Percentiles rank a stretch among this genome's conserved stretches.
Evolutionary conservation across 768 basidiomycete species (phyloP).

Genomic region (Leccinum rimulosum): DNA sequence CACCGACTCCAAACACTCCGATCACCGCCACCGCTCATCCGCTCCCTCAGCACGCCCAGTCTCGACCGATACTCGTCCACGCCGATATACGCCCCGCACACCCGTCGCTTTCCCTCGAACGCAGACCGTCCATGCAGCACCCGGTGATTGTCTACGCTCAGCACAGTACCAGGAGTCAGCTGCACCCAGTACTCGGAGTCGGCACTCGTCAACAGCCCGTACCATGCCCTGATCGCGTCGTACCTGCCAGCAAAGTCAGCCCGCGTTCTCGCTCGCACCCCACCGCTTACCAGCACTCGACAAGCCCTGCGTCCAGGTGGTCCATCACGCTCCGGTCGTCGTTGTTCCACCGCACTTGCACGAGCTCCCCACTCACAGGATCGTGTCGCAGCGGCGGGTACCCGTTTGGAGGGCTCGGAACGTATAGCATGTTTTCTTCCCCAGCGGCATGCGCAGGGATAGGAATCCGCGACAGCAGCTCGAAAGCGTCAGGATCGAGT

Average conservation of each 20-base stretch:
- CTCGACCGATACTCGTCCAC: slow-evolving; percentile 87
- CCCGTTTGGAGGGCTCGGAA: slow-evolving; percentile 52
- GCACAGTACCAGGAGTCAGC: slow-evolving; percentile 80
- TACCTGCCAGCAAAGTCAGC: slow-evolving; percentile 48
- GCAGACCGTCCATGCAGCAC: slow-evolving; percentile 93
- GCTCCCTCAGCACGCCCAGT: slow-evolving; percentile 63
- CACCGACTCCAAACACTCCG: slow-evolving; percentile 59
- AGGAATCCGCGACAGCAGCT: slow-evolving; percentile 60
- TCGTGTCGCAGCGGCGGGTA: slow-evolving; percentile 78
- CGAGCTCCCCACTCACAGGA: slow-evolving; percentile 51
- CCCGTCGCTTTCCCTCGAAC: slow-evolving; percentile 81
- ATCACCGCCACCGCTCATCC: slow-evolving; percentile 36
- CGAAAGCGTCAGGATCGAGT: slow-evolving; percentile 68
- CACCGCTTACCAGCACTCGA: slow-evolving; percentile 66
- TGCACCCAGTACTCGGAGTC: slow-evolving; percentile 94
- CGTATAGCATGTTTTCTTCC: slow-evolving; percentile 55
- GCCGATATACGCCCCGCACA: slow-evolving; percentile 96
- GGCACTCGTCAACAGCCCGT: slow-evolving; percentile 65
- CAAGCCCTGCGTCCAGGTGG: slow-evolving; percentile 50
- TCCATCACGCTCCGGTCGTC: slow-evolving; percentile 86
- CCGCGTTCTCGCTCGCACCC: not conserved
- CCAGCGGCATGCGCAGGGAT: slow-evolving; percentile 91
- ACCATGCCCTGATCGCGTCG: slow-evolving; percentile 76
- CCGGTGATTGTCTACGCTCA: slow-evolving; percentile 94
- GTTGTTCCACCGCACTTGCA: slow-evolving; percentile 90